Evolutionary conservation across 1,284 basidiomycete species (phyloP), one percentile per base, ranked within the genome.

Genomic region (Boletus hoseneyae): DNA sequence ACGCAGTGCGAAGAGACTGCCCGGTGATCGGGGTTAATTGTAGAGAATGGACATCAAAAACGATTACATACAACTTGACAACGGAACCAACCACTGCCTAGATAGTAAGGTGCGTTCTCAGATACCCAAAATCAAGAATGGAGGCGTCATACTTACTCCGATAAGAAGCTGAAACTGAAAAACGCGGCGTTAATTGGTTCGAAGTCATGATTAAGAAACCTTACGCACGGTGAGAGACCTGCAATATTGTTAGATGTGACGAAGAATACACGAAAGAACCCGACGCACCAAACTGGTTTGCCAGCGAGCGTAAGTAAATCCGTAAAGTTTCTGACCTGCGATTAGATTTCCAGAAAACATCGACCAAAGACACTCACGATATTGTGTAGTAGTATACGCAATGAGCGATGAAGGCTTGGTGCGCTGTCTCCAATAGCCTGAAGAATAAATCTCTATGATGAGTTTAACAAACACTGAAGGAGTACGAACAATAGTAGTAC

Each of bases 1-100:
- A 32, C 85, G 77, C 57, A 84, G 65, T 1, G 73, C 77, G 53
- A 85, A 87, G 51, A 77, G 77, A 25, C 84, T 86, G 39, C 1
- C 45, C 16, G 15, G 18, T 1, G 15, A 32, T n/a, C 19, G 30
- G 23, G 16, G 27, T 49, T 38, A 30, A 45, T 32, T 5, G 33
- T 12, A 16, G 8, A 23, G 8, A 18, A 44, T 2, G 33, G 19
- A 18, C 3, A n/a, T n/a, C 8, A 6, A 38, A 45, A 47, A 45
- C 8, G 7, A 18, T 48, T 44, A 70, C 80, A 52, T 54, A 86
- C 83, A 68, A 64, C 65, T 84, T 86, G 34, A 86, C 83, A 36
- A 85, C 70, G 6, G 70, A 63, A n/a, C 82, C 83, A 16, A 78
- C 77, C 23, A 81, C 43, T 5, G 77, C 76, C 83, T 25, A 25